Evolutionary conservation across 345 rosid species (phyloP), one percentile per base, ranked within the genome.

Genomic region (Dimocarpus longan): DNA sequence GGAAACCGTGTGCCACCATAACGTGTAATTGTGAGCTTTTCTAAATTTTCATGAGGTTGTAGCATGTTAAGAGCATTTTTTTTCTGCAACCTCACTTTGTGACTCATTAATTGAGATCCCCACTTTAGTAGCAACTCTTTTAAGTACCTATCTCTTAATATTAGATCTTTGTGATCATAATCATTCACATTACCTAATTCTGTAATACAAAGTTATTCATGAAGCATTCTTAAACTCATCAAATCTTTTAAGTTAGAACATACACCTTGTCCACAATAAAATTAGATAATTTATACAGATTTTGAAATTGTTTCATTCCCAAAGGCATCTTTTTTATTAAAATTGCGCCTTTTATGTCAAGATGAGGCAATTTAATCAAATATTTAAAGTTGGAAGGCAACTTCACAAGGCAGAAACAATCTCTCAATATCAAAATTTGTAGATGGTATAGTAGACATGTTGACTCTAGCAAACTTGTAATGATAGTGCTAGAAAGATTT

Each of bases 301-400:
- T 26, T 71, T 10, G 37, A 1, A 71, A 4, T 8, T 52, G 26
- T 18, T 54, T 52, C 63, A 54, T 71, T 71, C 46, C 74, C 2
- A 24, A 32, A 21, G 75, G 75, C 64, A 54, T 52, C 63, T 71
- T 44, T 32, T 18, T 5, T 8, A 69, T 21, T 0, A 79, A 13
- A 13, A 15, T 26, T 42, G 59, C 24, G 24, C 66, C 59, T 1
- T 10, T 69, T 1, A 80, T 75, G 19, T 76, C 62, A 63, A 76
- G 67, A 75, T 69, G 48, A 15, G 5, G 57, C 50, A 70, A 28
- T 21, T 75, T 75, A 10, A 52, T 42, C 39, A 76, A 57, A 8
- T 69, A 1, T 26, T 1, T 26, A 26, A 26, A 26, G 28, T 26
- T 26, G 1, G 28, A 26, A 26, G 28, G 28, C 28, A 26, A 26